These are phyloP conservation scores for Cutaneotrichosporon sp. DNA, from an alignment of 1,284 basidiomycete genomes.

Conservation along the genomic window DNA sequence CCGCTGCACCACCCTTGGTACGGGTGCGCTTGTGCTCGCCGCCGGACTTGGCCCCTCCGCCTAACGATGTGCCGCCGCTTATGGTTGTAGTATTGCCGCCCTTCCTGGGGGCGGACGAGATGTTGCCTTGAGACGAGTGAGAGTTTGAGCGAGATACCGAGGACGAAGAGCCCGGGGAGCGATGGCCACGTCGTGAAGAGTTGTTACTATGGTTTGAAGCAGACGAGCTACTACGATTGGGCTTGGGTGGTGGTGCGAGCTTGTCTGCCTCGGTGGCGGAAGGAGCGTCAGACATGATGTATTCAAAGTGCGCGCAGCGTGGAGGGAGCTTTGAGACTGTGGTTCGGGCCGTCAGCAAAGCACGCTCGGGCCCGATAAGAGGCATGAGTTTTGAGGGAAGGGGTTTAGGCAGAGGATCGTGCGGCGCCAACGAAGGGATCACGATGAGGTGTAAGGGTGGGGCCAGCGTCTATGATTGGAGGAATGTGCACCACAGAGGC, in stretches of 20 bases:
- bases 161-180: slow-evolving; percentile 24
- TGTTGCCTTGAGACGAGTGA: slow-evolving; percentile 29
- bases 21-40: slow-evolving; percentile 23
- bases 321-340: slow-evolving; percentile 2
- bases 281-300: slow-evolving; percentile 7
- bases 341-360: slow-evolving; percentile 2
- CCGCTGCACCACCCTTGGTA: slow-evolving; percentile 20
- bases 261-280: slow-evolving; percentile 3
- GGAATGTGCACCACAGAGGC: slow-evolving; percentile 1
- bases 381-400: neutral
- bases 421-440: slow-evolving; percentile 1
- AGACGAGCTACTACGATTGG: slow-evolving; percentile 28
- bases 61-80: slow-evolving; percentile 42
- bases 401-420: neutral
- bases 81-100: slow-evolving; percentile 44
- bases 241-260: slow-evolving; percentile 19
- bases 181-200: slow-evolving; percentile 29
- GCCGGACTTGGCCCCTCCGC: slow-evolving; percentile 22
- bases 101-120: slow-evolving; percentile 29
- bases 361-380: slow-evolving; percentile 2
- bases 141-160: slow-evolving; percentile 41
- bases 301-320: neutral
- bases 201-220: slow-evolving; percentile 28
- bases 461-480: slow-evolving; percentile 3
- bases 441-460: neutral